phyloP scores from a whole-genome alignment of 2,329 filamentous ascomycete genomes.

The Huntiella omanensis region DNA sequence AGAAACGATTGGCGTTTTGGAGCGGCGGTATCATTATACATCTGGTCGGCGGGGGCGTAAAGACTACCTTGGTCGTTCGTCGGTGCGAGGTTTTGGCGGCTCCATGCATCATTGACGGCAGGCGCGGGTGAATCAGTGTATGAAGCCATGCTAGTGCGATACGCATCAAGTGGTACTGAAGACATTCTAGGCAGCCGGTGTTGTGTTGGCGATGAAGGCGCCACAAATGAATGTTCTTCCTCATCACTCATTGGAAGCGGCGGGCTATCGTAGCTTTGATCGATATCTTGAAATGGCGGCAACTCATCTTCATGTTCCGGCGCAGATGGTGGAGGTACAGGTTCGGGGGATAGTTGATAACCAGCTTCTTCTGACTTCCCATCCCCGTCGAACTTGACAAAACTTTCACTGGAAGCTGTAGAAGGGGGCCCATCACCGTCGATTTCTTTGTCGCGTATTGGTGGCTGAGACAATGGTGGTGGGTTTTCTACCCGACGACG shows the following conservation, averaged over 20 bases:
- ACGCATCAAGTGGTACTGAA: slow-evolving; percentile 3
- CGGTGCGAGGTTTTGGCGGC: not conserved
- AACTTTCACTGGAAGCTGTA: not conserved
- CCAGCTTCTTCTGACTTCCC: slow-evolving; percentile 1
- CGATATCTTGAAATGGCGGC: not conserved
- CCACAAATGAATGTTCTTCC: not conserved
- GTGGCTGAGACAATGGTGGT: too few relatives aligned
- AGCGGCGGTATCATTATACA: not conserved
- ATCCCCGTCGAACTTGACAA: not conserved
- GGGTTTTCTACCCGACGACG: slow-evolving; percentile 7
- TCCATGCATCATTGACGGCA: not conserved
- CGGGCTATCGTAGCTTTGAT: not conserved
- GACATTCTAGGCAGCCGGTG: not conserved
- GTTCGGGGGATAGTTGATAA: not conserved
- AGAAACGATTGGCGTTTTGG: not conserved
- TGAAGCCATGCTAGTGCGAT: not conserved
- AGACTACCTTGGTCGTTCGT: too few relatives aligned
- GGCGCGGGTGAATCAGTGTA: not conserved
- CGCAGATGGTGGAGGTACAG: not conserved
- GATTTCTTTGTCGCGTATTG: slow-evolving; percentile 2
- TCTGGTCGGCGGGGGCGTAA: not conserved
- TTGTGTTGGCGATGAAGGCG: not conserved
- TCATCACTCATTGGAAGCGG: not conserved
- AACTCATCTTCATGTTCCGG: not conserved
- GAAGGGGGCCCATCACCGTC: not conserved